phyloP scores from a whole-genome alignment of 768 basidiomycete species.

The Podaxis sp. region DNA sequence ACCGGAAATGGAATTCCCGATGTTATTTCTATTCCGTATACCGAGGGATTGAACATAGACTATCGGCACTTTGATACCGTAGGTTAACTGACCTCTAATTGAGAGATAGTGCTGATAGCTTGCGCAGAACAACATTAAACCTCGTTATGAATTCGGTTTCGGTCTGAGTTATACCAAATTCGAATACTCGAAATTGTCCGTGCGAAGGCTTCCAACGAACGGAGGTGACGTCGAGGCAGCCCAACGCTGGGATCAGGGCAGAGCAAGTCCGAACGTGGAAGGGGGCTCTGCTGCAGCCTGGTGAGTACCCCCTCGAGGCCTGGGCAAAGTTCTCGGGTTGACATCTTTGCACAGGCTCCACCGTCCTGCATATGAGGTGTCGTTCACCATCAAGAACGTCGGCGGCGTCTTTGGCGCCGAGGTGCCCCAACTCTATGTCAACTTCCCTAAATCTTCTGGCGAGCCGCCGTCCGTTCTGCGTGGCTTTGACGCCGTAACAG shows the following conservation, averaged over 20 bases:
- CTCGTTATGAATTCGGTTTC: conserved; percentile 88
- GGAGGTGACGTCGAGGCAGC: conserved; percentile 39
- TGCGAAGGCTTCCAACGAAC: conserved; percentile 39
- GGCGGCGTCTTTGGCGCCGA: conserved; percentile 57
- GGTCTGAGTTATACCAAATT: conserved; percentile 88
- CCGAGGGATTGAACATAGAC: conserved; percentile 57
- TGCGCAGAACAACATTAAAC: conserved; percentile 61
- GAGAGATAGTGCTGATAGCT: conserved; percentile 9
- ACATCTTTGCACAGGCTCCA: conserved; percentile 50
- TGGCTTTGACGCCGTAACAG: conserved; percentile 63
- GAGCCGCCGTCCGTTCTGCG: conserved; percentile 74
- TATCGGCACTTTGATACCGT: conserved; percentile 73
- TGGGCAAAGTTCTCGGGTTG: not conserved
- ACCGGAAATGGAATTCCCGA: conserved; percentile 33
- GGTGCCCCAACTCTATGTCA: conserved; percentile 76
- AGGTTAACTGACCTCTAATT: conserved; percentile 25
- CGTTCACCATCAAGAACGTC: conserved; percentile 66
- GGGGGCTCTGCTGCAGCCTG: conserved; percentile 67
- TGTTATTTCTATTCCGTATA: conserved; percentile 47
- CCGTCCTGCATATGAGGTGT: conserved; percentile 58
- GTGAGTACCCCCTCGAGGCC: conserved; percentile 26
- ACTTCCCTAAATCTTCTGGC: conserved; percentile 58
- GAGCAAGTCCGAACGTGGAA: conserved; percentile 50
- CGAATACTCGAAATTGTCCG: conserved; percentile 58
- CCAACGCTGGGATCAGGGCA: conserved; percentile 57